phyloP scores from a whole-genome alignment of 2,329 filamentous ascomycete genomes.

The Sarocladium strictum region DNA sequence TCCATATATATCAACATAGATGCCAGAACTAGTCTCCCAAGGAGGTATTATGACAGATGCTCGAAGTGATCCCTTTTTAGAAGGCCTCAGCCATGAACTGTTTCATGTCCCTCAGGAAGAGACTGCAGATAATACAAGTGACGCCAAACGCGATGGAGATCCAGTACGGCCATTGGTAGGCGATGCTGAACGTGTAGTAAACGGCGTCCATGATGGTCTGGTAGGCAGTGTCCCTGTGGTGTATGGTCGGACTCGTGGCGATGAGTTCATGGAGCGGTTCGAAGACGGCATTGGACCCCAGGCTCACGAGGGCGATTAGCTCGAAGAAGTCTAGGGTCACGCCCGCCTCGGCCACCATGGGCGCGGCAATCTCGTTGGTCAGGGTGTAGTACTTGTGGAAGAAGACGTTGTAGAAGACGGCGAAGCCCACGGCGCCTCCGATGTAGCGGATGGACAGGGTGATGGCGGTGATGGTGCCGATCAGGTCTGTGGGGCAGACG shows the following conservation, averaged over 20 bases:
- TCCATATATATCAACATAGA: too few species aligned
- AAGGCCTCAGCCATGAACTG: constrained; percentile 48
- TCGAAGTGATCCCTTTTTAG: too few species aligned
- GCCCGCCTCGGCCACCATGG: constrained; percentile 31
- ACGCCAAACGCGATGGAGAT: constrained; percentile 57
- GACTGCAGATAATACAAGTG: constrained; percentile 48
- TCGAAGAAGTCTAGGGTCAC: constrained; percentile 44
- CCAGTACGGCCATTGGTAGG: constrained; percentile 47
- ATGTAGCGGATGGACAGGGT: constrained; percentile 65
- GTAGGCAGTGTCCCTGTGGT: background rate
- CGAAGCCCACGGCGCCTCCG: constrained; percentile 59
- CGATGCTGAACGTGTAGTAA: constrained; percentile 49
- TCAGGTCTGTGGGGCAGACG: constrained; percentile 63
- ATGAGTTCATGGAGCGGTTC: background rate
- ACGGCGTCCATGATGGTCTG: constrained; percentile 36
- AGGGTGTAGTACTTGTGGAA: constrained; percentile 36
- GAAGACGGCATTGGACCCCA: background rate
- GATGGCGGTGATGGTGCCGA: constrained; percentile 62
- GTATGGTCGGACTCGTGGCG: background rate
- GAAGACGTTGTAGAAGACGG: constrained; percentile 52
- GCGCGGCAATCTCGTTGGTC: constrained; percentile 1
- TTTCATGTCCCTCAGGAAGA: constrained; percentile 53
- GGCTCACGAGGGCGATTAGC: constrained; percentile 31
- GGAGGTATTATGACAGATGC: too few species aligned
- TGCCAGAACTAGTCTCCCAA: too few species aligned